Percentiles rank a stretch among this genome's conserved stretches.
Conservation (phyloP, 257 asterid genomes). For the Nicotiana attenuata region DNA sequence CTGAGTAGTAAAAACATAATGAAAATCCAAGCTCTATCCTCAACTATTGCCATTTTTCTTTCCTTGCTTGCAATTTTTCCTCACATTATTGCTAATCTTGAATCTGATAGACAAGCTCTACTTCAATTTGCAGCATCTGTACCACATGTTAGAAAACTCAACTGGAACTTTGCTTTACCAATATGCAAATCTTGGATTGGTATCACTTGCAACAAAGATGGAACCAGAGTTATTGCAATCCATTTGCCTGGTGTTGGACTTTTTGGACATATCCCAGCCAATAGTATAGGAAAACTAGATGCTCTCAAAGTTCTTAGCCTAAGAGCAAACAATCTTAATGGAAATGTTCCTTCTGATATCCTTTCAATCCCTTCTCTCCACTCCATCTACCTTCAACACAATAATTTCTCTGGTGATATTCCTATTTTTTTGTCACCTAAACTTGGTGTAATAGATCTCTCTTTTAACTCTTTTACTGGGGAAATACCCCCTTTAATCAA, state of each 20-base stretch:
- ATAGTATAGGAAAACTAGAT: slow-evolving; percentile 51
- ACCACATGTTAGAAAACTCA: slow-evolving; percentile 55
- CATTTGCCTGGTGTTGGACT: slow-evolving; percentile 82
- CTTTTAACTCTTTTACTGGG: slow-evolving; percentile 63
- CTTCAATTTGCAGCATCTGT: slow-evolving; percentile 55
- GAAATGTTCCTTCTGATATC: slow-evolving; percentile 58
- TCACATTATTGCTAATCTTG: slow-evolving; percentile 34
- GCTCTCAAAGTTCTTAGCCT: slow-evolving; percentile 65
- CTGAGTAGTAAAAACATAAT: slow-evolving; percentile 25
- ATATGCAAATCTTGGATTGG: slow-evolving; percentile 79
- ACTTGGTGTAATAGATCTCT: slow-evolving; percentile 53
- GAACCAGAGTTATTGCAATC: slow-evolving; percentile 47
- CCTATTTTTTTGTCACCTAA: slow-evolving; percentile 43
- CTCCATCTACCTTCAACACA: slow-evolving; percentile 58
- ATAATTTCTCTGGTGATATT: slow-evolving; percentile 67
- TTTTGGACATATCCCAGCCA: slow-evolving; percentile 53
- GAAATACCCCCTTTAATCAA: slow-evolving; percentile 34
- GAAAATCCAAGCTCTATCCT: slow-evolving; percentile 26
- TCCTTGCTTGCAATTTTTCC: slow-evolving; percentile 27
- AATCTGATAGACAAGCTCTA: slow-evolving; percentile 56
- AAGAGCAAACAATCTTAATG: slow-evolving; percentile 60
- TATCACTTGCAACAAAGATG: slow-evolving; percentile 48
- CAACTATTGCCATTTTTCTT: slow-evolving; percentile 20
- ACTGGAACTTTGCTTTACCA: slow-evolving; percentile 45
- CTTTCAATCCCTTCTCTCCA: slow-evolving; percentile 57